Percentiles rank a stretch among this genome's conserved stretches.
Conservation (phyloP, 805 yeast genomes). For the Candida piceae region DNA sequence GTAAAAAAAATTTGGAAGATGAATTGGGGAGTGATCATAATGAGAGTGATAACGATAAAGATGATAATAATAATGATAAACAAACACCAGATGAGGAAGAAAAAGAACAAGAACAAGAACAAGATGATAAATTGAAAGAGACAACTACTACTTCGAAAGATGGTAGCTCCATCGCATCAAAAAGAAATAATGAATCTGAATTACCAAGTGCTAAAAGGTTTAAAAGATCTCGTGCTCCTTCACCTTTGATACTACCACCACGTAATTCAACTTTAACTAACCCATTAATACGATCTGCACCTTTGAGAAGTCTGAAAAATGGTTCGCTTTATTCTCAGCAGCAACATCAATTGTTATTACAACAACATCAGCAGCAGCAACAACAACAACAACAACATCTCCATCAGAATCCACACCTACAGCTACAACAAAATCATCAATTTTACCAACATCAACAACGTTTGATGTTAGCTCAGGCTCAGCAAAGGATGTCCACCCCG, state of each 20-base stretch:
- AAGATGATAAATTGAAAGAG: neutral
- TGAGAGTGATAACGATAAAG: neutral
- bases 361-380: neutral
- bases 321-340: neutral
- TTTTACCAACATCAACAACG: neutral
- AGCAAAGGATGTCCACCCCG: neutral
- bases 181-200: neutral
- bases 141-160: too few relatives aligned
- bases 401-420: neutral
- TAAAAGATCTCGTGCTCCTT: slow-evolving; percentile 21
- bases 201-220: slow-evolving; percentile 6
- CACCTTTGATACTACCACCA: slow-evolving; percentile 14
- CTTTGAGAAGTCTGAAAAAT: slow-evolving; percentile 3
- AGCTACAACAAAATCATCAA: neutral
- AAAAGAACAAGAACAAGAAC: neutral
- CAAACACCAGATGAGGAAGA: neutral
- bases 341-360: neutral
- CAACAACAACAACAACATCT: neutral
- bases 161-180: neutral
- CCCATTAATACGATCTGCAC: slow-evolving; percentile 12
- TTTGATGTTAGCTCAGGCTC: neutral
- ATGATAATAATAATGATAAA: neutral
- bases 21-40: too few relatives aligned
- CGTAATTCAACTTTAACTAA: slow-evolving; percentile 1
- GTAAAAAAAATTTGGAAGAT: too few relatives aligned